Percentiles rank a stretch among this genome's conserved stretches.
Conservation (phyloP, 495 filamentous ascomycete species). For the Penicillium simplicissimum region DNA sequence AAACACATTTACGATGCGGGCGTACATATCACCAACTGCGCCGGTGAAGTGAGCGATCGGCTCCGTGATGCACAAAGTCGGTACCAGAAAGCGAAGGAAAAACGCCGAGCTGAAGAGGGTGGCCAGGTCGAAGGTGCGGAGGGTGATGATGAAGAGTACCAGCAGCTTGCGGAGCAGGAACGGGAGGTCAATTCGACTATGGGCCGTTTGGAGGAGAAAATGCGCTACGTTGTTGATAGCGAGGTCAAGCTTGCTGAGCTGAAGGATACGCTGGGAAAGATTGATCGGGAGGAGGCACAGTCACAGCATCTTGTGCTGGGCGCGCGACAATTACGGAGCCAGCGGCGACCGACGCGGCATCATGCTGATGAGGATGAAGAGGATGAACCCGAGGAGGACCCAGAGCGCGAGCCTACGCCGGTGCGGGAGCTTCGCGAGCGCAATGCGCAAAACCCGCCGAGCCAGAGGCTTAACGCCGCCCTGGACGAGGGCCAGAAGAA, state of each 20-base stretch:
- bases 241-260: conserved; percentile 37
- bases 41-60: conserved; percentile 51
- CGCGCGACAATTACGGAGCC: conserved; percentile 26
- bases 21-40: conserved; percentile 42
- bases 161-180: conserved; percentile 33
- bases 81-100: conserved; percentile 32
- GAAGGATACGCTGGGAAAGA: conserved; percentile 29
- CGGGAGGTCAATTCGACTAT: conserved; percentile 35
- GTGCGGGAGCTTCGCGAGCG: conserved; percentile 24
- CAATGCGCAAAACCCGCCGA: conserved; percentile 27
- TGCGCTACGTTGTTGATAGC: conserved; percentile 44
- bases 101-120: conserved; percentile 15
- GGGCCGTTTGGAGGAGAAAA: conserved; percentile 37
- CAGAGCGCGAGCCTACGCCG: conserved; percentile 30
- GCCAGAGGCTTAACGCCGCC: conserved; percentile 30
- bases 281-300: conserved; percentile 33
- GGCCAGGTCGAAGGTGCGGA: conserved; percentile 6
- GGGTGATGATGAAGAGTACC: conserved; percentile 21
- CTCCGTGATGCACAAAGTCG: conserved; percentile 35
- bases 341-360: conserved; percentile 18
- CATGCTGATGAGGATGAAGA: conserved; percentile 18
- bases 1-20: conserved; percentile 39
- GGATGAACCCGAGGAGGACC: conserved; percentile 27
- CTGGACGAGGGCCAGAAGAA: conserved; percentile 27
- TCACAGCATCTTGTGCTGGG: conserved; percentile 12